These are phyloP conservation scores for Peniophora sp. DNA, from an alignment of 1,284 basidiomycete species.

Conservation along the genomic window DNA sequence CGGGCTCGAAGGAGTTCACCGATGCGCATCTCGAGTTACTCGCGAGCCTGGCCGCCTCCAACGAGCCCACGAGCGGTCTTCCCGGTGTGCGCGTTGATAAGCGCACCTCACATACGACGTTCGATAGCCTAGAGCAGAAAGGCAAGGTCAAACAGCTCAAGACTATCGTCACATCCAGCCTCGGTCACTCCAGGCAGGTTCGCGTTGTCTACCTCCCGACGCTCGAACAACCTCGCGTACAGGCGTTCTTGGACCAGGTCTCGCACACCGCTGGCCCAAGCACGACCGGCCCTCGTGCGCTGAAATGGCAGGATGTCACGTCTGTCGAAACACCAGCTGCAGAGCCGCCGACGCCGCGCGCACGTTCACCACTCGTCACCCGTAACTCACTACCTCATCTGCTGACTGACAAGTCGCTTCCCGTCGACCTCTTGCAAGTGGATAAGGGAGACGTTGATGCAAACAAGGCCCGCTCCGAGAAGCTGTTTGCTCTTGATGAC, in stretches of 20 bases:
- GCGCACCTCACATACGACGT: conserved; percentile 53
- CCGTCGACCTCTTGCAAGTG: conserved; percentile 32
- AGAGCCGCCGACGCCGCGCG: neutral
- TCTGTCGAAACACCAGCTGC: neutral
- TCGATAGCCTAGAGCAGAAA: conserved; percentile 51
- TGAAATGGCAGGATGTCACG: neutral
- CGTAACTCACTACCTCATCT: neutral
- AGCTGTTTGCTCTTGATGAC: conserved; percentile 45
- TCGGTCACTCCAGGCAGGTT: conserved; percentile 44
- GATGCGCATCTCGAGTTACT: conserved; percentile 56
- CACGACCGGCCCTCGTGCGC: neutral
- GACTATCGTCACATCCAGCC: conserved; percentile 45
- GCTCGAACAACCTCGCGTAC: conserved; percentile 39
- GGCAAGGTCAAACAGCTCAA: conserved; percentile 60
- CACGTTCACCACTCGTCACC: neutral
- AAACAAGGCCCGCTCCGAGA: conserved; percentile 33
- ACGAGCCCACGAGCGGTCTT: conserved; percentile 60
- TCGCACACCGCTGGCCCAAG: neutral
- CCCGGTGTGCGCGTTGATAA: conserved; percentile 65
- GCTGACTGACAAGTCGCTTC: conserved; percentile 12
- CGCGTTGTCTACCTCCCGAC: conserved; percentile 57
- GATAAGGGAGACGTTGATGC: conserved; percentile 30
- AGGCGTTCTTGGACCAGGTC: conserved; percentile 44
- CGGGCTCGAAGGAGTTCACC: conserved; percentile 58
- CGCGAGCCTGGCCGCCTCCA: conserved; percentile 41